Base-by-base conservation (phyloP, 148 eudicot genomes). In the Amaranthus cruentus region DNA sequence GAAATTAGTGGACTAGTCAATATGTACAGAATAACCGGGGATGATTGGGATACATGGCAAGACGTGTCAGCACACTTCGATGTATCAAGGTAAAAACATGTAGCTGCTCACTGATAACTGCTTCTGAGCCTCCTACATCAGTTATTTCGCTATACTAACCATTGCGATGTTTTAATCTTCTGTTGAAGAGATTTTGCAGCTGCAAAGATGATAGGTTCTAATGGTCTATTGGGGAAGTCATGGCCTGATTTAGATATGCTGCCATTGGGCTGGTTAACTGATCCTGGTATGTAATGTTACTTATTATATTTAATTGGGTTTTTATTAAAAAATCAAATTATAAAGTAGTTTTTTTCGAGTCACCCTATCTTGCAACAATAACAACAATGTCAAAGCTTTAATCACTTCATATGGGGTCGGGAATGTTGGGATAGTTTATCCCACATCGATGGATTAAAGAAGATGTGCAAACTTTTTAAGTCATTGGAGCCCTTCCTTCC, bases 191-290 rank as follows among this genome's bases (percentile, higher is more conserved):
- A 90, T 67, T 85, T 96, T 74, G 76, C 97, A 18, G 82, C 89
- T 82, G 89, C 97, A 66, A 71, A 83, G 70, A 84, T 92, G 94
- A 90, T 85, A 70, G 99, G 96, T 69, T 81, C 86, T 64, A 78
- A 71, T 69, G 93, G 96, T 62, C 80, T 90, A 80, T 62, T 69
- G 51, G 99, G 99, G 55, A 87, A 81, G 51, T 92, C 99, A 43
- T 96, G 99, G 99, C 99, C 99, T 9, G 99, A 96, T 80, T 80
- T 85, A 60, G 99, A 96, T 88, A 96, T 96, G 99, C 88, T 96
- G 42, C 99, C 99, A 8, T 80, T 96, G 21, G 99, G 99, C 74
- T 90, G 96, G 97, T 95, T 96, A 58, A 90, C 96, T 73, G 85
- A 83, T 68, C 79, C 85, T 79, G 97, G 99, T 92, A 77, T 63